These are phyloP conservation scores for Opeltia flavorubescens DNA, from an alignment of 495 filamentous ascomycete species.

Conservation along the genomic window DNA sequence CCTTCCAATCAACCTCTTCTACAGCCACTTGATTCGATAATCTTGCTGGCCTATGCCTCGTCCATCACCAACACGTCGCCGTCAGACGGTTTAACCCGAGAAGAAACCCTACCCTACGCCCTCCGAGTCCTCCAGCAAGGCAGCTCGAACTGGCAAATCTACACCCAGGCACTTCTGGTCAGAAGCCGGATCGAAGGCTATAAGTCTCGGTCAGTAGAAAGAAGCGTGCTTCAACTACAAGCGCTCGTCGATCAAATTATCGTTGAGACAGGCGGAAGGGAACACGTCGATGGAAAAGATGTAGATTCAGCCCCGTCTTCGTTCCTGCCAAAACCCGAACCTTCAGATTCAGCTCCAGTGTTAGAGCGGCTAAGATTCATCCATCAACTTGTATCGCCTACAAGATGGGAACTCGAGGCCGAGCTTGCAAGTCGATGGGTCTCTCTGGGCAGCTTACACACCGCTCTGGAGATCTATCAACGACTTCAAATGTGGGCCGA, in stretches of 20 bases:
- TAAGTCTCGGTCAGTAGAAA: constrained; percentile 69
- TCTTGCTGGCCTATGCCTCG: constrained; percentile 66
- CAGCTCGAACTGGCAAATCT: constrained; percentile 94
- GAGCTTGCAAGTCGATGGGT: constrained; percentile 89
- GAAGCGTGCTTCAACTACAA: constrained; percentile 86
- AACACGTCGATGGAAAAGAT: constrained; percentile 5
- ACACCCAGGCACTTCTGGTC: constrained; percentile 81
- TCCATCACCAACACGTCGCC: constrained; percentile 83
- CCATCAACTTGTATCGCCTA: constrained; percentile 66
- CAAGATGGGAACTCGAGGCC: constrained; percentile 84
- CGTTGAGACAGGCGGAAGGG: constrained; percentile 53
- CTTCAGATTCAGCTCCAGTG: constrained; percentile 62
- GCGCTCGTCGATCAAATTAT: constrained; percentile 93
- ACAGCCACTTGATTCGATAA: constrained; percentile 67
- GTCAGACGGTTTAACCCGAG: constrained; percentile 68
- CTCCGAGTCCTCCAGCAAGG: constrained; percentile 76
- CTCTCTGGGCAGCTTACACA: constrained; percentile 67
- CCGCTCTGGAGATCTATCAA: constrained; percentile 93
- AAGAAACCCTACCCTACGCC: constrained; percentile 86
- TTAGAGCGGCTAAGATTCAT: constrained; percentile 67
- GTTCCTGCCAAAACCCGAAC: constrained; percentile 69
- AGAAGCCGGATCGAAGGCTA: constrained; percentile 81
- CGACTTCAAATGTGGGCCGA: constrained; percentile 91
- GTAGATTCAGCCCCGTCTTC: constrained; percentile 29
- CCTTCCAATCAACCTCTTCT: constrained; percentile 74